A percentile compares a stretch with the other conserved stretches of the same genome.
Evolutionary conservation across 305 asterid genomes (phyloP).

Genomic region (Euphrasia arctica): DNA sequence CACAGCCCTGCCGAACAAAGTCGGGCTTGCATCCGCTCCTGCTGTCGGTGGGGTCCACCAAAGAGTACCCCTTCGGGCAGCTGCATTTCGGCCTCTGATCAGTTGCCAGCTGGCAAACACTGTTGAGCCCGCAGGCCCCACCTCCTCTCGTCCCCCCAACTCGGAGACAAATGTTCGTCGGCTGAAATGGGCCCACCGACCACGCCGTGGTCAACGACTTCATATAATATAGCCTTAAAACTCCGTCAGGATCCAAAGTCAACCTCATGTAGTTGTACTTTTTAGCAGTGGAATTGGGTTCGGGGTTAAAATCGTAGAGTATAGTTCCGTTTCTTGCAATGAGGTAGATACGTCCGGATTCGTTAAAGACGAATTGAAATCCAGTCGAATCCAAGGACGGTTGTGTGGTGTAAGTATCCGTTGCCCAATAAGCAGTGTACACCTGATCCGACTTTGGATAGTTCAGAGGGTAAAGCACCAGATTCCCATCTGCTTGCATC

Average conservation of each 20-base stretch:
- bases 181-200: constrained; percentile 26
- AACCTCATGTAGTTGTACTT: constrained; percentile 29
- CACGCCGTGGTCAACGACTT: constrained; percentile 19
- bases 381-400: constrained; percentile 15
- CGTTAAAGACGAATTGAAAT: constrained; percentile 30
- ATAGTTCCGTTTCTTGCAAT: constrained; percentile 22
- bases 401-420: neutral
- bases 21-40: constrained; percentile 37
- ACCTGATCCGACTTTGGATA: constrained; percentile 20
- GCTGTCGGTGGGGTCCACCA: constrained; percentile 27
- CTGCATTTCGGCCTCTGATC: constrained; percentile 39
- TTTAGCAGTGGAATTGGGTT: constrained; percentile 2
- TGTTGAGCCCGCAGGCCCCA: constrained; percentile 50
- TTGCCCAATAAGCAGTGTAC: constrained; percentile 26
- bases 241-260: constrained; percentile 45
- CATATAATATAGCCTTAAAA: constrained; percentile 38
- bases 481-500: constrained; percentile 37
- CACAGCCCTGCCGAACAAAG: constrained; percentile 28
- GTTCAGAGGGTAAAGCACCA: constrained; percentile 29
- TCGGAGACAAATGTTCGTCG: constrained; percentile 37
- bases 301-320: constrained; percentile 1
- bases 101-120: constrained; percentile 30
- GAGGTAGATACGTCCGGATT: constrained; percentile 33
- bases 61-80: constrained; percentile 41
- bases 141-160: constrained; percentile 19